Base-by-base conservation (phyloP, 441 rosid species). In the Populus trichocarpa region DNA sequence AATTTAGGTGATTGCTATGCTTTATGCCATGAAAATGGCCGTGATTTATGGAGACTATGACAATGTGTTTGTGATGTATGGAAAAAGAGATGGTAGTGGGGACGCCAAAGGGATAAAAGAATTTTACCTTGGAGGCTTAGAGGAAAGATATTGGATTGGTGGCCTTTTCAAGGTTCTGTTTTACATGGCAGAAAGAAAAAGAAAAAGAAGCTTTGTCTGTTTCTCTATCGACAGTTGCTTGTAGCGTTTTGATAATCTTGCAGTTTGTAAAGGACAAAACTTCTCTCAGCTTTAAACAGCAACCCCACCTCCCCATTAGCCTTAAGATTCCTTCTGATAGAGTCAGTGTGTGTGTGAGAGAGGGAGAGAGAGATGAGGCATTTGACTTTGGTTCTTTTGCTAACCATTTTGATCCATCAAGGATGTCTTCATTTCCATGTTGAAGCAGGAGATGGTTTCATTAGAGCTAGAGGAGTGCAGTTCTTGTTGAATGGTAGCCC, bases 401-500 rank as follows among this genome's bases (percentile, higher is more conserved):
- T 89, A 10, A 59, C 79, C 77, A 33, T 88, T 84, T 22, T 86
- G 61, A 33, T 81, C 71, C 75, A 68, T 71, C 86, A 72, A 25
- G 67, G 67, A 3, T 73, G 64, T 74, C 69, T 80, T 73, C 77
- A 71, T 7, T 22, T 67, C 80, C 79, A 80, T 38, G 90, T 83
- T 28, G 89, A 83, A 57, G 85, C 91, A 65, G 87, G 83, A 30
- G 91, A 86, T 80, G 88, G 84, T 61, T 96, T 96, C 77, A 81
- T 96, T 28, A 89, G 88, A 80, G 87, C 89, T 42, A 91, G 89
- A 83, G 96, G 99, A 77, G 78, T 82, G 33, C 95, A 89, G 75
- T 94, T 96, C 81, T 76, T 84, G 76, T 79, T 92, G 73, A 90
- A 92, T 79, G 99, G 97, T 0, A 86, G 79, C 79, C 97, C 92